A percentile compares a stretch with the other conserved stretches of the same genome.
Evolutionary conservation across 2,329 filamentous ascomycete species (phyloP).

Genomic region (Grosmannia clavigera): DNA sequence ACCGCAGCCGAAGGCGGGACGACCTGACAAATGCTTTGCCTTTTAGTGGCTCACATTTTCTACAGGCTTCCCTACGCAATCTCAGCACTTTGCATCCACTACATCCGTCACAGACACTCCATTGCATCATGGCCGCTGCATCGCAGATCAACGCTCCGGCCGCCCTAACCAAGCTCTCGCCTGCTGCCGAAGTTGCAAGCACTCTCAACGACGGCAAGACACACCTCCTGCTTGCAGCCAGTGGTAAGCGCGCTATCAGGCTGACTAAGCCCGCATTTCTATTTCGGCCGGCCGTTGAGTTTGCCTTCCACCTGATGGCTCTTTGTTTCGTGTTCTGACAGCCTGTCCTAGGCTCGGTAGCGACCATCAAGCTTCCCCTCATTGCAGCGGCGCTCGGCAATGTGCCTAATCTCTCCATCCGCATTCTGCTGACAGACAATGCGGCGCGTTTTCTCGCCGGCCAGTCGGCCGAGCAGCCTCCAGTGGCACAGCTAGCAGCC

Average conservation of each 20-base stretch:
- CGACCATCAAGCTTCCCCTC: slow-evolving; percentile 69
- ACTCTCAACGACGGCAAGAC: slow-evolving; percentile 25
- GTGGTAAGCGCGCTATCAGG: slow-evolving; percentile 1
- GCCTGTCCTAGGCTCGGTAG: slow-evolving; percentile 43
- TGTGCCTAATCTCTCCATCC: slow-evolving; percentile 54
- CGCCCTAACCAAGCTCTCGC: background rate
- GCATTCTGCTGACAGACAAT: slow-evolving; percentile 66
- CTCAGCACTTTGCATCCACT: too few relatives aligned
- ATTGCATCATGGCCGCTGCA: background rate
- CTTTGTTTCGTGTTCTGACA: background rate
- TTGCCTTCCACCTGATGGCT: too few relatives aligned
- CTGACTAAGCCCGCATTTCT: background rate
- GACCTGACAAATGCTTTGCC: too few relatives aligned
- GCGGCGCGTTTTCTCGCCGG: slow-evolving; percentile 65
- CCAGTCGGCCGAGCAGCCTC: slow-evolving; percentile 66
- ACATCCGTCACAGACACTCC: too few relatives aligned
- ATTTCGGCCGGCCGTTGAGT: too few relatives aligned
- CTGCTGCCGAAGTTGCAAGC: slow-evolving; percentile 20
- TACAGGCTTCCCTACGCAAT: too few relatives aligned
- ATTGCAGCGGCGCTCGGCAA: slow-evolving; percentile 45
- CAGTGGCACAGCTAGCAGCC: slow-evolving; percentile 41
- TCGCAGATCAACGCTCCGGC: background rate
- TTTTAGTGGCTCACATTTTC: too few relatives aligned
- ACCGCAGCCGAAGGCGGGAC: too few relatives aligned
- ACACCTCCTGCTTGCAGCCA: slow-evolving; percentile 29